Evolutionary conservation across 1,284 basidiomycete genomes (phyloP), one percentile per base, ranked within the genome.

Genomic region (Phlebopus sp.): DNA sequence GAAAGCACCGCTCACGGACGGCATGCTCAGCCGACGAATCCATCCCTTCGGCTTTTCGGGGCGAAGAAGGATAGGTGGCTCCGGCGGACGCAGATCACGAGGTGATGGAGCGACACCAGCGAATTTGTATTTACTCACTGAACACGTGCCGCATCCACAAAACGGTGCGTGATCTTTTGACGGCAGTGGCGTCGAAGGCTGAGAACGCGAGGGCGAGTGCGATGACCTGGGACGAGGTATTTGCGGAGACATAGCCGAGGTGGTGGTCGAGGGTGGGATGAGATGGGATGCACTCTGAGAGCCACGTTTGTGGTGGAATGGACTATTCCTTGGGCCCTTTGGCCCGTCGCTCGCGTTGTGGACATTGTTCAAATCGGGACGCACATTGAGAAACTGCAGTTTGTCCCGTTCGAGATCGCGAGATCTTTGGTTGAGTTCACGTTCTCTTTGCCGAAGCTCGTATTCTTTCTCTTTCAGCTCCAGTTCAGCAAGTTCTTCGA

Each of bases 11-110:
- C 78, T 70, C 21, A 81, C 76, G 1, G 77, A 78, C 1, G 86
- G 86, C 84, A 89, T 86, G 56, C 86, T 90, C 49, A 90, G 62
- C 46, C 86, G 71, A 32, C 84, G 69, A 53, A 89, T 86, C 86
- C 87, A 90, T 0, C 83, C 77, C 55, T 78, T 84, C 8, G 79
- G 74, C 55, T 83, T 85, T 55, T 82, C 78, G 19, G 67, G 71
- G 10, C 73, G 74, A 19, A 75, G 62, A 10, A 58, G 49, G 37
- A 73, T 70, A 0, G 75, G 72, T 18, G 71, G 66, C 37, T 69
- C 70, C 3, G 70, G 71, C 11, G 75, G 73, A 17, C 73, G 72
- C 15, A 71, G 60, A 53, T 70, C 70, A 40, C 59, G 64, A 14
- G 67, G 65, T 3, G 69, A 67, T 1, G 67, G 61, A 14, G 61